phyloP scores from a whole-genome alignment of 768 basidiomycete genomes.

The Mycena amicta region DNA sequence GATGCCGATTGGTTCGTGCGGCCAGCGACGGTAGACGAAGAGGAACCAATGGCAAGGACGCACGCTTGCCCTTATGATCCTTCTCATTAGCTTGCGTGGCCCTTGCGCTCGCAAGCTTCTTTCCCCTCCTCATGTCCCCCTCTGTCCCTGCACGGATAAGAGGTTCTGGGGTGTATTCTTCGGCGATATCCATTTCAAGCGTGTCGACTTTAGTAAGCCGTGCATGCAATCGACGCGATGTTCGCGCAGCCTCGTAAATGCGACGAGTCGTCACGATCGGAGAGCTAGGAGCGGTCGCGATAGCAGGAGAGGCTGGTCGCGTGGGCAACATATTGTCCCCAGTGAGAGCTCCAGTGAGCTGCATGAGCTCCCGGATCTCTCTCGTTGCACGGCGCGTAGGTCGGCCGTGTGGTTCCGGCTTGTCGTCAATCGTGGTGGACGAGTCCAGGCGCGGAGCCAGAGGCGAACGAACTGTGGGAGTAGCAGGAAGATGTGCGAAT shows the following conservation, averaged over 20 bases:
- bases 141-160: conserved; percentile 11
- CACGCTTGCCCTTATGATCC: conserved; percentile 11
- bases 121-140: background rate
- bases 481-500: background rate
- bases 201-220: conserved; percentile 15
- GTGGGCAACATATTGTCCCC: background rate
- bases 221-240: conserved; percentile 3
- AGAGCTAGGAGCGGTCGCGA: background rate
- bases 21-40: background rate
- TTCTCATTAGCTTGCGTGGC: background rate
- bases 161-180: background rate
- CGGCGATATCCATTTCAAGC: conserved; percentile 8
- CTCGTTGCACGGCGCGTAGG: conserved; percentile 1
- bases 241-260: conserved; percentile 21
- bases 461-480: background rate
- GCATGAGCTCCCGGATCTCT: conserved; percentile 8
- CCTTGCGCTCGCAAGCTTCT: background rate
- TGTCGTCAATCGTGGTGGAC: no score
- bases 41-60: conserved; percentile 11
- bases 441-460: background rate
- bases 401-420: background rate
- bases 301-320: background rate
- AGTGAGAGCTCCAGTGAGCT: background rate
- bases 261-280: conserved; percentile 20
- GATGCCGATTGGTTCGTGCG: background rate